These are phyloP conservation scores for Candida tammaniensis DNA, from an alignment of 805 yeast species.

Conservation along the genomic window DNA sequence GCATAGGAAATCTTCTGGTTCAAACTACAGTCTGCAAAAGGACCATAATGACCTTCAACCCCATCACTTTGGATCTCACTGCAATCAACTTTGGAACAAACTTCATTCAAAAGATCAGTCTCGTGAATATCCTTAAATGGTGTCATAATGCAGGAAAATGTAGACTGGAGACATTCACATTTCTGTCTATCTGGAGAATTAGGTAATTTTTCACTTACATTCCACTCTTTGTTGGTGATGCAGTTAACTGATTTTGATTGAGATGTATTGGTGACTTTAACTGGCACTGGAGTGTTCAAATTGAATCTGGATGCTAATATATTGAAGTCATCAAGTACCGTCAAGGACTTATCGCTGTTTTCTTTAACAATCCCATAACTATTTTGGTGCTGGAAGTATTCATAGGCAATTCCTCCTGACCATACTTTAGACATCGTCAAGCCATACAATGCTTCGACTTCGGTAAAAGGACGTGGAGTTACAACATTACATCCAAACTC, in stretches of 20 bases:
- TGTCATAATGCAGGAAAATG: conserved; percentile 34
- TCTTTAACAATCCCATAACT: conserved; percentile 35
- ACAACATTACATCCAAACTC: conserved; percentile 38
- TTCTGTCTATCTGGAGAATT: conserved; percentile 39
- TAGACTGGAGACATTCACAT: conserved; percentile 44
- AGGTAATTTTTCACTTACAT: conserved; percentile 28
- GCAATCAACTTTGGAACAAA: conserved; percentile 40
- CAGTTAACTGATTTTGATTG: not conserved
- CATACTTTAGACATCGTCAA: conserved; percentile 32
- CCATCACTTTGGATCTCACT: conserved; percentile 35
- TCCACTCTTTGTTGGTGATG: conserved; percentile 13
- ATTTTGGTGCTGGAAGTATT: conserved; percentile 34
- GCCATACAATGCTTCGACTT: conserved; percentile 34
- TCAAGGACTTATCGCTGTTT: conserved; percentile 21
- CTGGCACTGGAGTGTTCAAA: conserved; percentile 11
- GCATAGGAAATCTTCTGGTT: conserved; percentile 40
- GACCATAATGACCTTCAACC: conserved; percentile 38
- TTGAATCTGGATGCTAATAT: conserved; percentile 23
- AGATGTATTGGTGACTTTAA: conserved; percentile 13
- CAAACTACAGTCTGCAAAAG: conserved; percentile 37
- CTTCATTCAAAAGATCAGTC: conserved; percentile 21
- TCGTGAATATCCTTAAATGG: conserved; percentile 23
- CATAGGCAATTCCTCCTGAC: conserved; percentile 40
- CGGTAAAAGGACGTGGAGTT: conserved; percentile 39
- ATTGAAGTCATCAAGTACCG: conserved; percentile 27